Base-by-base conservation (phyloP, 2,329 filamentous ascomycete genomes). In the Scedosporium dehoogii region DNA sequence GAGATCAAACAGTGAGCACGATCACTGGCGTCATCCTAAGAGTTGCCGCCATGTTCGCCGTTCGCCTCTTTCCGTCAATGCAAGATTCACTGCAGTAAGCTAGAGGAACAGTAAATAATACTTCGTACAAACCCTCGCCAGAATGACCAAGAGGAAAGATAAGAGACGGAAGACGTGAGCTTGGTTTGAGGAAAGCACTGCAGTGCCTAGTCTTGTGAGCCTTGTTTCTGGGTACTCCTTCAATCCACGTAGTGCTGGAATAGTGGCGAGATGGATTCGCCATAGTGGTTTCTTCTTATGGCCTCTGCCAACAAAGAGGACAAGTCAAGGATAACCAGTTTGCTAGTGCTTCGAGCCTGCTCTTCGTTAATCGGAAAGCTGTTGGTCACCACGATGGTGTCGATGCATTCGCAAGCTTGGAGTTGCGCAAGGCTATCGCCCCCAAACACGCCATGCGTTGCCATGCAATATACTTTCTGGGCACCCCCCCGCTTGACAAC, bases 381-480 rank as follows among this genome's bases (percentile, higher is more conserved):
- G 77, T 99, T 97, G 41, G 94, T 99, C 69, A 97, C 92, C 62
- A 99, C 86, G 68, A 99, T 93, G 69, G 88, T 83, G 73, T 97
- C 88, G 72, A 99, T 97, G 77, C 91, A 96, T 69, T 93, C 89
- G 79, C 94, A 97, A 58, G 86, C 86, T 73, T 96, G 88, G 78
- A 99, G 85, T 74, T 97, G 91, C 69, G 92, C 88, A 16, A 99
- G 83, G 66, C 90, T 91, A 71, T 97, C 90, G 56, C 87, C 89
- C 23, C 92, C 92, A 73, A 99, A 97, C 42, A 99, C 84, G 48
- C 92, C 94, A 71, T 99, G 94, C 0, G 94, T 97, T 6, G 93
- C 94, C 78, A 99, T 96, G 80, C 92, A 96, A 76, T 96, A 97
- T 42, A 99, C 94, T 75, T 90, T 94, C 69, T 90, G 96, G 1